Evolutionary conservation across 306 rosid genomes (phyloP), one percentile per base, ranked within the genome.

Genomic region (Cucurbita ficifolia): DNA sequence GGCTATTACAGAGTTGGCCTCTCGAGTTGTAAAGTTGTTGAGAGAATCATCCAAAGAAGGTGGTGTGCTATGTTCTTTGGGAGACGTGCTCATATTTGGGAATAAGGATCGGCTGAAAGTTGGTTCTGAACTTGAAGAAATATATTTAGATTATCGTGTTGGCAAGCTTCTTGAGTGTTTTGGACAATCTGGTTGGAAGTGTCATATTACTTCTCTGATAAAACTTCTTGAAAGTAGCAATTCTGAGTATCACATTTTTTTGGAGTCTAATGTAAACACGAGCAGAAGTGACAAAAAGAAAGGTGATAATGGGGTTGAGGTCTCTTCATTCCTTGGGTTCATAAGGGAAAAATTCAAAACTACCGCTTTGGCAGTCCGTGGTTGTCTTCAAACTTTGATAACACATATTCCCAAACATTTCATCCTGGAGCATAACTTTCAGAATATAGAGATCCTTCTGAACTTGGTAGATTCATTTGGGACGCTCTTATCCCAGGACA

Each of bases 11-110:
- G 94, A 82, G 79, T 79, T 92, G 58, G 89, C 96, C 33, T 82
- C 83, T 2, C 81, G 85, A 33, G 80, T 89, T 65, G 61, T 89
- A 61, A 81, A 74, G 76, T 80, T 84, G 80, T 87, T 87, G 80
- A 73, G 51, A 61, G 84, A 75, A 54, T 75, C 76, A 12, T 42
- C 73, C 10, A 61, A 75, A 60, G 56, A 77, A 2, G 74, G 77
- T 48, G 70, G 19, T 72, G 49, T 75, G 50, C 68, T 74, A 45
- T 83, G 72, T 77, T 45, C 88, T 8, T n/a, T 87, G 1, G 97
- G 97, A 51, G 86, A 85, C 39, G 42, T 92, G 11, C 70, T 92
- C 21, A 64, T 92, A 13, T 89, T 89, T 85, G 97, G 97, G 75
- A 86, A 83, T 79, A 79, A 83, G 58, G 89, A 84, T 67, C 79